Conservation (phyloP, 2,329 filamentous ascomycete genomes). For the Hypoxylon sp. region DNA sequence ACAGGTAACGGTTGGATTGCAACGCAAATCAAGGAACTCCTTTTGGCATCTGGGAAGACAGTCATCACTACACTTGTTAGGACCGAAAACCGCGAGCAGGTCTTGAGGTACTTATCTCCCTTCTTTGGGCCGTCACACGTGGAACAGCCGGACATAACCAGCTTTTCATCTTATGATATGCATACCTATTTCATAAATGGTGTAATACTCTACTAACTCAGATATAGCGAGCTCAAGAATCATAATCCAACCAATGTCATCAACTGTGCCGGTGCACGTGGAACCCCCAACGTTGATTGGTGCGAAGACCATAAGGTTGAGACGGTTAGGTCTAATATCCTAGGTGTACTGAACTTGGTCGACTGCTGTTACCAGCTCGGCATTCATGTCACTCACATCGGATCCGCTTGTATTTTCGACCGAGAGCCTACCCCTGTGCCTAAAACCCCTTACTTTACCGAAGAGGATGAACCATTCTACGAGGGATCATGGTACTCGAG, state of each 20-base stretch:
- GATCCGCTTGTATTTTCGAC: slow-evolving; percentile 37
- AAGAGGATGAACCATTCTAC: slow-evolving; percentile 33
- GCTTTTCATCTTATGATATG: background rate
- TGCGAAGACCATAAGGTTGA: slow-evolving; percentile 39
- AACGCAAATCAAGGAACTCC: slow-evolving; percentile 19
- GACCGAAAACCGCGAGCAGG: slow-evolving; percentile 28
- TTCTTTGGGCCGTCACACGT: background rate
- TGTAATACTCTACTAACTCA: background rate
- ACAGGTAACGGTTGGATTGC: slow-evolving; percentile 31
- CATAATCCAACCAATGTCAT: slow-evolving; percentile 16
- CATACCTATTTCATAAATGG: background rate
- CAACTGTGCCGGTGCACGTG: slow-evolving; percentile 36
- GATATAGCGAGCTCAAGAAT: background rate
- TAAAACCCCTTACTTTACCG: slow-evolving; percentile 18
- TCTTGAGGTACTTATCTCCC: slow-evolving; percentile 12
- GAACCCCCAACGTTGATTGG: slow-evolving; percentile 35
- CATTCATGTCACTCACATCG: slow-evolving; percentile 36
- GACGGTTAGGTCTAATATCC: slow-evolving; percentile 32
- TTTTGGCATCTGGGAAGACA: slow-evolving; percentile 13
- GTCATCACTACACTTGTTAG: slow-evolving; percentile 20
- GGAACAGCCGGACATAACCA: background rate
- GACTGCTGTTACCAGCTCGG: slow-evolving; percentile 33
- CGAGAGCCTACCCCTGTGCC: background rate
- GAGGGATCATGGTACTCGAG: slow-evolving; percentile 29
- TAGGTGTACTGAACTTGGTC: slow-evolving; percentile 34